These are phyloP conservation scores for Pseudovirgaria hyperparasitica DNA, from an alignment of 2,329 filamentous ascomycete genomes.

Conservation along the genomic window DNA sequence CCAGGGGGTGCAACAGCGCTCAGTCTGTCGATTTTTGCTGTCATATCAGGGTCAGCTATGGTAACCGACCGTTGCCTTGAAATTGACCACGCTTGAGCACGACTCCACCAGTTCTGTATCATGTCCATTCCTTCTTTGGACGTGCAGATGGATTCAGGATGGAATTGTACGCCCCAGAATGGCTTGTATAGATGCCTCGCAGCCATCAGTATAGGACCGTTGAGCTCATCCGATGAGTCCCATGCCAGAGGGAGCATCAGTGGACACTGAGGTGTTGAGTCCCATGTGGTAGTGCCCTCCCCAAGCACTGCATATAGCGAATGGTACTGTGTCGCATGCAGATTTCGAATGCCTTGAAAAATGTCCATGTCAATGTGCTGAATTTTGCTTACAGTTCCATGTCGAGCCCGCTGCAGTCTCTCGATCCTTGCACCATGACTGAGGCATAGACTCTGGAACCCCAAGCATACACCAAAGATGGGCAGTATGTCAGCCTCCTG, in stretches of 20 bases:
- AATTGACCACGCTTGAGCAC: conserved; percentile 51
- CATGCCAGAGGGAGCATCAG: conserved; percentile 34
- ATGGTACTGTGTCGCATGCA: conserved; percentile 69
- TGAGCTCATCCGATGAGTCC: conserved; percentile 31
- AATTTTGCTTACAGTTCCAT: conserved; percentile 66
- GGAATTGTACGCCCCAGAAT: conserved; percentile 82
- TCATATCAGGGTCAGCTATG: too few relatives aligned
- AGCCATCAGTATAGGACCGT: conserved; percentile 61
- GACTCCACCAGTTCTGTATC: conserved; percentile 62
- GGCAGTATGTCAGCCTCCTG: conserved; percentile 50
- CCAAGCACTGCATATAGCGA: conserved; percentile 39
- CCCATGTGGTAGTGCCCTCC: conserved; percentile 23
- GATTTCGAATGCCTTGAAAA: conserved; percentile 46
- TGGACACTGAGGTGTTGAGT: conserved; percentile 20
- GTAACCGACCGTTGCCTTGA: too few relatives aligned
- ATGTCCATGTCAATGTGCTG: conserved; percentile 49
- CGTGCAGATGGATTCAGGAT: conserved; percentile 81
- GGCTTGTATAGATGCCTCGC: conserved; percentile 55
- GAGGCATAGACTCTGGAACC: conserved; percentile 70
- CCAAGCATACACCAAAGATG: conserved; percentile 77
- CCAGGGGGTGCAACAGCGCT: too few relatives aligned
- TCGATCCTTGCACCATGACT: conserved; percentile 55
- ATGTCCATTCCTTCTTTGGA: conserved; percentile 51
- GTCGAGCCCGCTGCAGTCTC: conserved; percentile 58
- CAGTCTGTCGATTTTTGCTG: too few relatives aligned